These are phyloP conservation scores for Fusarium sp. DNA, from an alignment of 2,329 filamentous ascomycete genomes.

Conservation along the genomic window DNA sequence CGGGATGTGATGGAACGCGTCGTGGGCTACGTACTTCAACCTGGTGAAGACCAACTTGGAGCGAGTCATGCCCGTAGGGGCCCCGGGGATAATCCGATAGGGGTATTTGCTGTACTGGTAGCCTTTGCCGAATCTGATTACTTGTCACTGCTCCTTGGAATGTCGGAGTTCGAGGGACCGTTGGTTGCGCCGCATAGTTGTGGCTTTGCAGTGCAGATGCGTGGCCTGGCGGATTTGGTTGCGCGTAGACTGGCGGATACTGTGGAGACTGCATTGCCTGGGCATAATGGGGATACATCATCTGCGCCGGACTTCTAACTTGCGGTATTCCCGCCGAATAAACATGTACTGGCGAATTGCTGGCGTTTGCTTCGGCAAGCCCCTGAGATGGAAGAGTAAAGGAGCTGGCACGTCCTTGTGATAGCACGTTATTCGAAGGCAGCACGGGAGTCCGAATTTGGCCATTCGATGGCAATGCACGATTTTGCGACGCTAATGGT, in stretches of 20 bases:
- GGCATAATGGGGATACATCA: background rate
- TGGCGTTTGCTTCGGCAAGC: slow-evolving; percentile 2
- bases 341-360: slow-evolving; percentile 2
- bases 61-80: slow-evolving; percentile 55
- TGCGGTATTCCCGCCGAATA: slow-evolving; percentile 11
- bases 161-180: background rate
- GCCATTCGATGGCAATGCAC: slow-evolving; percentile 9
- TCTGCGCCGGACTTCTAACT: slow-evolving; percentile 6
- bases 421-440: slow-evolving; percentile 6
- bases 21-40: slow-evolving; percentile 60
- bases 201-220: slow-evolving; percentile 12
- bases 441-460: slow-evolving; percentile 6
- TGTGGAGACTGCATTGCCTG: slow-evolving; percentile 24
- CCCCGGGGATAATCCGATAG: slow-evolving; percentile 55
- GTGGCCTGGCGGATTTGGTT: slow-evolving; percentile 1
- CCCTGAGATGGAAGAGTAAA: slow-evolving; percentile 26
- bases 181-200: background rate
- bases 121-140: background rate
- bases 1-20: slow-evolving; percentile 48
- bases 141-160: slow-evolving; percentile 8
- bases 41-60: slow-evolving; percentile 60
- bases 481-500: slow-evolving; percentile 9
- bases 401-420: slow-evolving; percentile 28
- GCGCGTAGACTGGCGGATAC: slow-evolving; percentile 5
- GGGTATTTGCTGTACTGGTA: slow-evolving; percentile 22